These are phyloP conservation scores for Saccharomycopsis capsularis DNA, from an alignment of 805 yeast species.

Conservation along the genomic window DNA sequence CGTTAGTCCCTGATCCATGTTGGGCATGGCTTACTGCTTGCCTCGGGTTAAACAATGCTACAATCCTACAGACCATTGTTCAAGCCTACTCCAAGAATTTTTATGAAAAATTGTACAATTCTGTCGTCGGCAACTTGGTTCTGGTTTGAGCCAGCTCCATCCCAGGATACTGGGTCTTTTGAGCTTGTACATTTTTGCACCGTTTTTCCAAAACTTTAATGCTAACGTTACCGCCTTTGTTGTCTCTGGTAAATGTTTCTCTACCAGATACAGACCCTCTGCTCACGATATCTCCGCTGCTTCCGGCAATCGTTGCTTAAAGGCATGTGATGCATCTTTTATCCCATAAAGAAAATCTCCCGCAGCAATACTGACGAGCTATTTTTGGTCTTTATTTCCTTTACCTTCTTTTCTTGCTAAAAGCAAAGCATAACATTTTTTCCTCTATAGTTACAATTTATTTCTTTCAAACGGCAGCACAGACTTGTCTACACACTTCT, in stretches of 20 bases:
- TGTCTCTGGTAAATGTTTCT: conserved; percentile 87
- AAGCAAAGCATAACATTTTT: too few relatives aligned
- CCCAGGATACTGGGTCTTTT: too few relatives aligned
- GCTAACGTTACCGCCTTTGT: conserved; percentile 90
- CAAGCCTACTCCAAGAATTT: conserved; percentile 66
- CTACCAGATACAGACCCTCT: conserved; percentile 90
- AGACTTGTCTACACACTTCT: too few relatives aligned
- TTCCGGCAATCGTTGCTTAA: too few relatives aligned
- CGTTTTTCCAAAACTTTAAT: conserved; percentile 87
- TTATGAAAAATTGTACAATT: conserved; percentile 62
- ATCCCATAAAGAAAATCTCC: too few relatives aligned
- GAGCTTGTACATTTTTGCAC: conserved; percentile 71
- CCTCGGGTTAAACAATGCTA: conserved; percentile 73
- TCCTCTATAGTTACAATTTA: too few relatives aligned
- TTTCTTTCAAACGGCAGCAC: too few relatives aligned
- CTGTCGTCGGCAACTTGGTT: conserved; percentile 89
- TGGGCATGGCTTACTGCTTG: conserved; percentile 92
- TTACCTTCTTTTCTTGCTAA: too few relatives aligned
- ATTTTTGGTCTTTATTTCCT: too few relatives aligned
- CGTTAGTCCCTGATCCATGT: conserved; percentile 85
- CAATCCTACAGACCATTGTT: conserved; percentile 76
- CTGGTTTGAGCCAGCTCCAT: conserved; percentile 85
- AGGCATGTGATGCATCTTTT: too few relatives aligned
- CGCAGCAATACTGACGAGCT: too few relatives aligned
- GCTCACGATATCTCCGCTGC: conserved; percentile 96